A percentile compares a stretch with the other conserved stretches of the same genome.
These are phyloP conservation scores for Trypanosoma caninum DNA, from an alignment of 208 protist genomes.

Conservation along the genomic window DNA sequence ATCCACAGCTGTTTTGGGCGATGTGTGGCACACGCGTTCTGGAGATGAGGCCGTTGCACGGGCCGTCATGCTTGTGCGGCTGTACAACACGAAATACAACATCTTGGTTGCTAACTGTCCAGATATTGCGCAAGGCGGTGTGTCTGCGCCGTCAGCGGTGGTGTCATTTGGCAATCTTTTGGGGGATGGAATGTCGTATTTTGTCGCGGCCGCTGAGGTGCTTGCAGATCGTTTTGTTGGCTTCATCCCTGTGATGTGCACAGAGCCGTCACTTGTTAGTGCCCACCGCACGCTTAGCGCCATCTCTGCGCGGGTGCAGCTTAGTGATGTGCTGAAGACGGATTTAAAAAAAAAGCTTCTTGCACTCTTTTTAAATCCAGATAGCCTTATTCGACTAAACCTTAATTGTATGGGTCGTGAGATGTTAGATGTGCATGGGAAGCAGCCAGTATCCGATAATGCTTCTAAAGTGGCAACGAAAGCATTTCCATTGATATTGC, in stretches of 20 bases:
- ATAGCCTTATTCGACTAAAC: conserved; percentile 22
- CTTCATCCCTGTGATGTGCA: conserved; percentile 37
- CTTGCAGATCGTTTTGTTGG: conserved; percentile 42
- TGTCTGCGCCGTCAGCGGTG: conserved; percentile 23
- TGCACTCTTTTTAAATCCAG: neutral
- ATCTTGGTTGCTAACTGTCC: conserved; percentile 20
- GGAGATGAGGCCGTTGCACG: neutral
- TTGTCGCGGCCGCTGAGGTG: conserved; percentile 44
- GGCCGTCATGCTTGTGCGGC: conserved; percentile 23
- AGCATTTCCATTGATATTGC: neutral
- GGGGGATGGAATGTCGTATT: conserved; percentile 57
- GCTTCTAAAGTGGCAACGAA: neutral
- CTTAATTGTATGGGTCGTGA: conserved; percentile 2
- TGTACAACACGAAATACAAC: conserved; percentile 56
- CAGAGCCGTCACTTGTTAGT: conserved; percentile 62
- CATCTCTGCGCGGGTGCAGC: conserved; percentile 32
- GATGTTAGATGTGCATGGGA: neutral
- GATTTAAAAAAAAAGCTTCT: conserved; percentile 11
- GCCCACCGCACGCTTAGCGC: conserved; percentile 42
- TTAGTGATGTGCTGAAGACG: conserved; percentile 18
- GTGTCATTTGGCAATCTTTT: conserved; percentile 35
- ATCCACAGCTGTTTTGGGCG: conserved; percentile 23
- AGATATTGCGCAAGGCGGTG: neutral
- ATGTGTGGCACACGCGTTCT: conserved; percentile 28
- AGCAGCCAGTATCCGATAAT: neutral